Conservation (phyloP, 805 yeast species). For the Cyberlindnera japonica region DNA sequence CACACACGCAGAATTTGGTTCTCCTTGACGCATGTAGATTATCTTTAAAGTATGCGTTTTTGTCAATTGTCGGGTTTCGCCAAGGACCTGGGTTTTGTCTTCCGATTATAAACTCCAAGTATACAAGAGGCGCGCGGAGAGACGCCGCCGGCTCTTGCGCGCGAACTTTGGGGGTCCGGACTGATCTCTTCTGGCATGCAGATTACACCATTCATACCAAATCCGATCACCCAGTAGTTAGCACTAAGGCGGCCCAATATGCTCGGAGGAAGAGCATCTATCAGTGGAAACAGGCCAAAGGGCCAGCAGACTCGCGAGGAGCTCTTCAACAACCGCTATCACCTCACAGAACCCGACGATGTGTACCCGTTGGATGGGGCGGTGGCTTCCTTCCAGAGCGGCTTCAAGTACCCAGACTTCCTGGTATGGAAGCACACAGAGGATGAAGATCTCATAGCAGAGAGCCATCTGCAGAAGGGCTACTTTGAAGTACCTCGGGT, state of each 20-base stretch:
- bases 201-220: too few species aligned
- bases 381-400: slow-evolving; percentile 12
- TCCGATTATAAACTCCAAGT: too few species aligned
- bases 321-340: slow-evolving; percentile 29
- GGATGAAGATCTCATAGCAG: slow-evolving; percentile 51
- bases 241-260: too few species aligned
- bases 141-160: background rate
- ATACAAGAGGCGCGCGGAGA: too few species aligned
- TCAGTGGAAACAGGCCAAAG: slow-evolving; percentile 10
- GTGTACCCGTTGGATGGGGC: slow-evolving; percentile 31
- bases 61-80: too few species aligned
- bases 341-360: slow-evolving; percentile 31
- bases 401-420: slow-evolving; percentile 60
- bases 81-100: too few species aligned
- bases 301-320: slow-evolving; percentile 24
- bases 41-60: too few species aligned
- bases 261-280: slow-evolving; percentile 8
- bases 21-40: too few species aligned
- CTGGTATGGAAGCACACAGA: slow-evolving; percentile 62
- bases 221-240: too few species aligned
- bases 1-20: too few species aligned
- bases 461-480: slow-evolving; percentile 64
- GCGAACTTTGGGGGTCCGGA: background rate
- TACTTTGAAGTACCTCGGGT: slow-evolving; percentile 61
- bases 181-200: too few species aligned